phyloP scores from a whole-genome alignment of 2,329 filamentous ascomycete species.

The Cordyceps fumosorosea region DNA sequence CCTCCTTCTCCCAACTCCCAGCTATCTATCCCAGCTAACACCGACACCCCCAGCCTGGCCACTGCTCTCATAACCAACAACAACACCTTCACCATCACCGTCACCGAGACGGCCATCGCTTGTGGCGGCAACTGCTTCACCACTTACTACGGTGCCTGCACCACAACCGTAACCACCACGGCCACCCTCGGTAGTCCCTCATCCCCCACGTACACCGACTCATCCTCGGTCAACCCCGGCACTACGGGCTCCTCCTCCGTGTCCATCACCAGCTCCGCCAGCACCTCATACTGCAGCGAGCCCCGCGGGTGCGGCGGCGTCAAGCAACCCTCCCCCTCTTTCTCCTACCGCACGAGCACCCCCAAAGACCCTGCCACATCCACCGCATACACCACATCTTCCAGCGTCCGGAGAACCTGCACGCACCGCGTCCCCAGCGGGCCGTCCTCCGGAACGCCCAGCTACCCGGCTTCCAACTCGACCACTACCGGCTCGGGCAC shows the following conservation, averaged over 20 bases:
- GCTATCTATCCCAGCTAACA: slow-evolving; percentile 12
- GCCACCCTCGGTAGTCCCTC: background rate
- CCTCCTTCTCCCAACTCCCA: background rate
- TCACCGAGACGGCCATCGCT: slow-evolving; percentile 19
- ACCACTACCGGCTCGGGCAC: background rate
- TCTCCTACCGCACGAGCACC: background rate
- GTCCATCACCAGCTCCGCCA: background rate
- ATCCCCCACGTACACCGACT: background rate
- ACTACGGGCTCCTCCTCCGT: background rate
- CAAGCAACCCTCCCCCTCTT: background rate
- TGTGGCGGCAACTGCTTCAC: background rate
- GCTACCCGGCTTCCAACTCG: slow-evolving; percentile 2
- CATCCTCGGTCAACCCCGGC: background rate
- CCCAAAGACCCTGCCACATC: background rate
- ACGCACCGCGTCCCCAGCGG: background rate
- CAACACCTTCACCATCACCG: slow-evolving; percentile 26
- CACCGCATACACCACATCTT: background rate
- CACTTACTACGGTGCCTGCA: slow-evolving; percentile 9
- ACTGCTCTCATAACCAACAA: slow-evolving; percentile 18
- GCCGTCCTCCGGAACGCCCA: background rate
- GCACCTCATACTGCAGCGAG: slow-evolving; percentile 10
- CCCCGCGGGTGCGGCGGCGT: slow-evolving; percentile 13
- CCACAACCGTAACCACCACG: slow-evolving; percentile 5
- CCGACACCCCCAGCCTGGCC: slow-evolving; percentile 7
- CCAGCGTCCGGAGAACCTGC: background rate